Evolutionary conservation across 2,329 filamentous ascomycete species (phyloP).

Genomic region (Pseudocercospora pini-densiflorae): DNA sequence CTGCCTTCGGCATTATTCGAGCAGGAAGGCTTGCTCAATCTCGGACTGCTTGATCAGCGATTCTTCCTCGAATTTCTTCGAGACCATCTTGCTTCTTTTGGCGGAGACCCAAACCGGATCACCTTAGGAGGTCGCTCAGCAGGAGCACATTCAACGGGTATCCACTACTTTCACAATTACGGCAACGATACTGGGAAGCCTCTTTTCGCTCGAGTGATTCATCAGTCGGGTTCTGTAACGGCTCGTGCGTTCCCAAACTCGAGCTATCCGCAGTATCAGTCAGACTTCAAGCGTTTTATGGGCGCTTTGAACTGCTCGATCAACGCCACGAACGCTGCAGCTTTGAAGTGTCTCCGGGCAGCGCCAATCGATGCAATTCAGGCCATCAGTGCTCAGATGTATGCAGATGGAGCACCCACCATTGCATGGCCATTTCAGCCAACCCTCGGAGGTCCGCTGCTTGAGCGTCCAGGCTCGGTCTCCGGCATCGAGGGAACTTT

Average conservation of each 20-base stretch:
- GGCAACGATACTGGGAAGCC: conserved; percentile 31
- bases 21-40: conserved; percentile 56
- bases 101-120: conserved; percentile 38
- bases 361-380: conserved; percentile 20
- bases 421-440: conserved; percentile 24
- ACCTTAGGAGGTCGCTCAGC: conserved; percentile 52
- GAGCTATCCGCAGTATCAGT: conserved; percentile 22
- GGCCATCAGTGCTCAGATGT: conserved; percentile 21
- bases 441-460: conserved; percentile 13
- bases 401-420: conserved; percentile 12
- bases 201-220: conserved; percentile 51
- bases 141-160: conserved; percentile 68
- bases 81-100: conserved; percentile 44
- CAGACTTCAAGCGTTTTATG: conserved; percentile 23
- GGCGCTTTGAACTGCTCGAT: conserved; percentile 18
- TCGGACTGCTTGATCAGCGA: conserved; percentile 46
- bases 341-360: conserved; percentile 18
- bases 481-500: conserved; percentile 57
- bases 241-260: conserved; percentile 46
- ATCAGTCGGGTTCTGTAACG: conserved; percentile 53
- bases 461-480: conserved; percentile 45
- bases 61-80: conserved; percentile 47
- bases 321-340: conserved; percentile 17
- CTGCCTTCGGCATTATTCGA: conserved; percentile 58
- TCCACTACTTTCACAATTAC: conserved; percentile 63